phyloP scores from a whole-genome alignment of 2,329 filamentous ascomycete species.

The Stagonosporopsis cucurbitacearum region DNA sequence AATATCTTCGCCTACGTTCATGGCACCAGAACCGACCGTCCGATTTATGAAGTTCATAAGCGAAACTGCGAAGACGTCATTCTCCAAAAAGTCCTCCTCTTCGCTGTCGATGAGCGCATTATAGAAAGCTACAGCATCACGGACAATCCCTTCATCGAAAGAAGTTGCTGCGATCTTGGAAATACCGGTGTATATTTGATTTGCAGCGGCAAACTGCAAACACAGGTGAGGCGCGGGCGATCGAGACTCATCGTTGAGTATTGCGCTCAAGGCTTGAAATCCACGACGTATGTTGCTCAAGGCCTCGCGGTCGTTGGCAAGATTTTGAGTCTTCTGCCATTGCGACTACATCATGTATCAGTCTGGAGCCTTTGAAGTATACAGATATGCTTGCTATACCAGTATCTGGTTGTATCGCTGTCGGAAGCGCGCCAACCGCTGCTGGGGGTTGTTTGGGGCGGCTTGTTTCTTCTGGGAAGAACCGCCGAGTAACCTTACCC shows the following conservation, averaged over 20 bases:
- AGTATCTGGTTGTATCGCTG: slow-evolving; percentile 66
- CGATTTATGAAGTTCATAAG: slow-evolving; percentile 85
- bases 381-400: slow-evolving; percentile 41
- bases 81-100: slow-evolving; percentile 92
- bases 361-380: background rate
- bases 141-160: slow-evolving; percentile 84
- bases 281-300: slow-evolving; percentile 58
- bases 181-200: slow-evolving; percentile 88
- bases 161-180: slow-evolving; percentile 87
- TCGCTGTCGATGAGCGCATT: slow-evolving; percentile 94
- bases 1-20: slow-evolving; percentile 77
- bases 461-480: slow-evolving; percentile 58
- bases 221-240: slow-evolving; percentile 90
- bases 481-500: slow-evolving; percentile 68
- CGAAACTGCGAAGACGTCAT: slow-evolving; percentile 81
- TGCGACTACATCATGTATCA: slow-evolving; percentile 56
- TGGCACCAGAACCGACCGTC: slow-evolving; percentile 75
- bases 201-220: slow-evolving; percentile 82
- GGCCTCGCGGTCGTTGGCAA: slow-evolving; percentile 59
- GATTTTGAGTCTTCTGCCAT: slow-evolving; percentile 63
- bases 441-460: slow-evolving; percentile 61
- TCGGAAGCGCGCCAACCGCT: slow-evolving; percentile 67
- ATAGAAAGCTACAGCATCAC: slow-evolving; percentile 84
- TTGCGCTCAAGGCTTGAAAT: slow-evolving; percentile 64
- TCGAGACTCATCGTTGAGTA: slow-evolving; percentile 88